Percentiles rank a stretch among this genome's conserved stretches.
phyloP scores from a whole-genome alignment of 2,329 filamentous ascomycete species.

The Teratosphaeria zuluensis region DNA sequence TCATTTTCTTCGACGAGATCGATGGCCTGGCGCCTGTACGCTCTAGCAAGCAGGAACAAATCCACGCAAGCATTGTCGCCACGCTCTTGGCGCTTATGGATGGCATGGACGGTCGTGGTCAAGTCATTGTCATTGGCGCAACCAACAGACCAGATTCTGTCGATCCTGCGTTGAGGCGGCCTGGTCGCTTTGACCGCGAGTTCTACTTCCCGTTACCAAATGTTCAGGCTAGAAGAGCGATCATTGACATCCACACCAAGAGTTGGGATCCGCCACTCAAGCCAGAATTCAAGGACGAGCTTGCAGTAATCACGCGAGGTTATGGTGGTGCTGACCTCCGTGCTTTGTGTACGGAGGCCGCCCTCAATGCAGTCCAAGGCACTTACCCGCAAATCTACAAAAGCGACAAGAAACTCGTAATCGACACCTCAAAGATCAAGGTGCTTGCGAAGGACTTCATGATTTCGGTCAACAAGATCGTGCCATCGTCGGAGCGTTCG shows the following conservation, averaged over 20 bases:
- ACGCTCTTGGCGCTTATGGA: constrained; percentile 93
- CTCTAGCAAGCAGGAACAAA: constrained; percentile 97
- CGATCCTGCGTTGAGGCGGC: constrained; percentile 85
- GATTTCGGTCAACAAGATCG: constrained; percentile 90
- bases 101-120: constrained; percentile 94
- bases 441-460: constrained; percentile 93
- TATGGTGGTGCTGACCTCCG: constrained; percentile 93
- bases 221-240: constrained; percentile 66
- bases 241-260: constrained; percentile 90
- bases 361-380: constrained; percentile 88
- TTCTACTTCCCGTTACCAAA: constrained; percentile 96
- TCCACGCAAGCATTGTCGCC: constrained; percentile 94
- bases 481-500: constrained; percentile 88
- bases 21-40: constrained; percentile 91
- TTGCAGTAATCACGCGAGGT: constrained; percentile 85
- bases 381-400: constrained; percentile 95
- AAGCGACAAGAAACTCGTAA: constrained; percentile 78
- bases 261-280: constrained; percentile 77
- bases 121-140: constrained; percentile 98
- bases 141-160: constrained; percentile 96
- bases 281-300: constrained; percentile 66
- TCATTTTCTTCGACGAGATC: constrained; percentile 99
- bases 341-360: constrained; percentile 89
- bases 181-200: constrained; percentile 91
- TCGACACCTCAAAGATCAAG: constrained; percentile 73